These are phyloP conservation scores for Nemania diffusa DNA, from an alignment of 2,329 filamentous ascomycete species.

Conservation along the genomic window DNA sequence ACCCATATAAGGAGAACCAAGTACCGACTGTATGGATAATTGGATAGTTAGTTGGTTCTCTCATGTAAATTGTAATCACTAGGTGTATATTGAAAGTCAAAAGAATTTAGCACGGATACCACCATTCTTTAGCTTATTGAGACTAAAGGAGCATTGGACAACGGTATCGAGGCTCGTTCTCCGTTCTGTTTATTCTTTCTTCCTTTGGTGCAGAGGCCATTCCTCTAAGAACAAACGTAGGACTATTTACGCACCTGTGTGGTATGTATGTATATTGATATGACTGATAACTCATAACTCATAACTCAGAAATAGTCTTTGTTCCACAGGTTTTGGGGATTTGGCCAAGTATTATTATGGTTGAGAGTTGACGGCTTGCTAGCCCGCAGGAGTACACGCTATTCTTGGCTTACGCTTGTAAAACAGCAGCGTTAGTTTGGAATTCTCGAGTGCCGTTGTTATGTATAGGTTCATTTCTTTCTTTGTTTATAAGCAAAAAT, in stretches of 20 bases:
- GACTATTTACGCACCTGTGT: not conserved
- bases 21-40: not conserved
- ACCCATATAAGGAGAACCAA: not conserved
- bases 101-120: not conserved
- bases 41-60: conserved; percentile 6
- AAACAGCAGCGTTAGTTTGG: no score
- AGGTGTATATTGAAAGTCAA: not conserved
- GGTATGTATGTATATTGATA: not conserved
- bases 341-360: no score
- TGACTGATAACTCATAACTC: no score
- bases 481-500: no score
- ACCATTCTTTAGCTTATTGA: not conserved
- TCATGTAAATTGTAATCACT: conserved; percentile 10
- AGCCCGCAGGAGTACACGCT: no score
- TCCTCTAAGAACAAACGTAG: not conserved
- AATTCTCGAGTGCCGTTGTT: no score
- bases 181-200: not conserved
- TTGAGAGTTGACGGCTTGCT: no score
- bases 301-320: not conserved
- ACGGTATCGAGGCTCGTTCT: not conserved
- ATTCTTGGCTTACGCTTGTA: no score
- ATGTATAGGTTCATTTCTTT: no score
- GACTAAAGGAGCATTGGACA: not conserved
- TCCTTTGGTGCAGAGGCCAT: not conserved
- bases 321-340: not conserved